Evolutionary conservation across 2,329 filamentous ascomycete genomes (phyloP).

Genomic region (Fusarium sulawesiense): DNA sequence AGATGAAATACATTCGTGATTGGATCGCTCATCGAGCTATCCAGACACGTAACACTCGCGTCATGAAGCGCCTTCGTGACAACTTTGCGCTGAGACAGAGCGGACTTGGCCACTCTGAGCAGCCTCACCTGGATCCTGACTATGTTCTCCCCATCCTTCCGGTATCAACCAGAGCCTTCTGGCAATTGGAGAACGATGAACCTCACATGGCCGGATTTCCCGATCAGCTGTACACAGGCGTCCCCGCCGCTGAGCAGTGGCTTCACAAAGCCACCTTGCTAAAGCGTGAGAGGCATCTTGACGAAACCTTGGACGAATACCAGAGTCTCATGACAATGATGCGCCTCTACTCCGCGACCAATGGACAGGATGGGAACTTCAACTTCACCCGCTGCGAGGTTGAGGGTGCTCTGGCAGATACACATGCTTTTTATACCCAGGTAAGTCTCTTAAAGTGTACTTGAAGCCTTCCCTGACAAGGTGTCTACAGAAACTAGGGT

Average conservation of each 20-base stretch:
- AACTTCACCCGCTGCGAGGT: not conserved
- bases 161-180: slow-evolving; percentile 20
- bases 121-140: too few relatives aligned
- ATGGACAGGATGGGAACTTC: not conserved
- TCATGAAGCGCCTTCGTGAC: not conserved
- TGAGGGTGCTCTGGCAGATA: not conserved
- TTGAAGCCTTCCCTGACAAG: too few relatives aligned
- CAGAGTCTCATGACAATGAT: slow-evolving; percentile 2
- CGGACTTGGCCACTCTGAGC: not conserved
- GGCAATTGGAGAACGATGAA: not conserved
- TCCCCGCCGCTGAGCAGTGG: slow-evolving; percentile 20
- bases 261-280: not conserved
- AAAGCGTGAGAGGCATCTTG: slow-evolving; percentile 23
- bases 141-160: slow-evolving; percentile 13
- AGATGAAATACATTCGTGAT: not conserved
- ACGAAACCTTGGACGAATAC: not conserved
- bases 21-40: slow-evolving; percentile 8
- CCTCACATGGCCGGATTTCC: not conserved
- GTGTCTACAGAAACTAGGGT: not conserved
- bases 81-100: not conserved
- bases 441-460: not conserved
- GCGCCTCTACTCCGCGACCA: slow-evolving; percentile 1
- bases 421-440: not conserved
- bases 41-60: slow-evolving; percentile 1
- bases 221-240: not conserved